phyloP scores from a whole-genome alignment of 495 filamentous ascomycete species.

The Hyaloscypha bicolor region DNA sequence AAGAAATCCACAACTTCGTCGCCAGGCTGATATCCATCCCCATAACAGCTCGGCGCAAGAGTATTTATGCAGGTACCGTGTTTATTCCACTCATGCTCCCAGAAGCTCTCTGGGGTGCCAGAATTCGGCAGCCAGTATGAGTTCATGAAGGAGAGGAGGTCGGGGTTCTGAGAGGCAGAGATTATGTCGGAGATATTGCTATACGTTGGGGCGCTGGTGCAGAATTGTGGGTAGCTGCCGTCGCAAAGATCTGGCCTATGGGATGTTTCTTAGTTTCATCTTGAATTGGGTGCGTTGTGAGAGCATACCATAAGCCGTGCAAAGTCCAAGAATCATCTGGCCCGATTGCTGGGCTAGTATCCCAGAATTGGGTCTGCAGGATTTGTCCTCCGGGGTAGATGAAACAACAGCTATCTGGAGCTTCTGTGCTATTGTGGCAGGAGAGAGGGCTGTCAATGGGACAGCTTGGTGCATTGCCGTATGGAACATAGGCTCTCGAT shows the following conservation, averaged over 20 bases:
- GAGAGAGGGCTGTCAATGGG: conserved; percentile 50
- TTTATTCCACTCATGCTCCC: conserved; percentile 89
- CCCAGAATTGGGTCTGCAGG: conserved; percentile 88
- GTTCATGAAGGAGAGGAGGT: conserved; percentile 72
- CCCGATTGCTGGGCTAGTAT: conserved; percentile 67
- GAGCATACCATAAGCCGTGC: conserved; percentile 73
- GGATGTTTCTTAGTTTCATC: conserved; percentile 1
- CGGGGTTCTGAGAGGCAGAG: conserved; percentile 51
- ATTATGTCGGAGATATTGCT: conserved; percentile 72
- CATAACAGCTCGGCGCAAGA: conserved; percentile 73
- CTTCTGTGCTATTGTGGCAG: conserved; percentile 46
- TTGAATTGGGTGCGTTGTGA: neutral
- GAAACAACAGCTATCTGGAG: conserved; percentile 75
- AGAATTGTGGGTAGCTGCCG: conserved; percentile 75
- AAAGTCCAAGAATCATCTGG: conserved; percentile 82
- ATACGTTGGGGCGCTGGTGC: conserved; percentile 67
- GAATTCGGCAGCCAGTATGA: conserved; percentile 69
- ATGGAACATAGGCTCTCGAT: neutral
- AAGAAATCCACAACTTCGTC: conserved; percentile 68
- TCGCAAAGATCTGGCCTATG: conserved; percentile 81
- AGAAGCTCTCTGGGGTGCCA: conserved; percentile 68
- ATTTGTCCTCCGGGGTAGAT: conserved; percentile 79
- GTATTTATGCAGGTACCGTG: conserved; percentile 79
- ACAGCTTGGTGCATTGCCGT: conserved; percentile 31
- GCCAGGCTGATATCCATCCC: conserved; percentile 54